phyloP scores from a whole-genome alignment of 495 filamentous ascomycete genomes.

The Apiosordaria backusii region DNA sequence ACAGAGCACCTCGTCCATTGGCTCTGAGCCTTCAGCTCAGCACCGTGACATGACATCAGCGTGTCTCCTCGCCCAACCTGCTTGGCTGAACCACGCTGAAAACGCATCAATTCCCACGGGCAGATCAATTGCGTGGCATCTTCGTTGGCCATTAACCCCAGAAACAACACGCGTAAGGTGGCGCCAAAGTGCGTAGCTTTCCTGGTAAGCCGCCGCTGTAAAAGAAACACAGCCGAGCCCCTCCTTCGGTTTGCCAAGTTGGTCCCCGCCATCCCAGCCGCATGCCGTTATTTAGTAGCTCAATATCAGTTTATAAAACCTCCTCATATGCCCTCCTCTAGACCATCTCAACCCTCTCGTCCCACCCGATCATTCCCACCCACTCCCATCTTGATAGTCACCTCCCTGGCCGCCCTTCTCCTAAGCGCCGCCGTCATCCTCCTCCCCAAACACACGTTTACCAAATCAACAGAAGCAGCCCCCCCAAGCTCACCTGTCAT shows the following conservation, averaged over 20 bases:
- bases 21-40: neutral
- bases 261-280: neutral
- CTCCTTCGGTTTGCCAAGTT: neutral
- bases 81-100: neutral
- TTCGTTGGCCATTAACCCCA: neutral
- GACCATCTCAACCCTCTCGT: neutral
- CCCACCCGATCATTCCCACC: neutral
- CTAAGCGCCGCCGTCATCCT: slow-evolving; percentile 1
- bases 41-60: neutral
- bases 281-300: neutral
- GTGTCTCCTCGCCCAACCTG: neutral
- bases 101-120: neutral
- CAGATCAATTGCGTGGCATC: neutral
- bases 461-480: neutral
- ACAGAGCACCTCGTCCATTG: neutral
- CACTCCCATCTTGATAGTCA: neutral
- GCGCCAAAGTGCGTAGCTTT: neutral
- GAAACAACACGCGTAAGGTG: neutral
- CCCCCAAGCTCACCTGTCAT: neutral
- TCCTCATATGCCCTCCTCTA: neutral
- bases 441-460: neutral
- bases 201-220: neutral
- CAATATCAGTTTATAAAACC: neutral
- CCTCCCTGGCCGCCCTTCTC: neutral
- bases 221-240: neutral